A percentile compares a stretch with the other conserved stretches of the same genome.
phyloP scores from a whole-genome alignment of 495 filamentous ascomycete species.

The Friedmanniomyces endolithicus region DNA sequence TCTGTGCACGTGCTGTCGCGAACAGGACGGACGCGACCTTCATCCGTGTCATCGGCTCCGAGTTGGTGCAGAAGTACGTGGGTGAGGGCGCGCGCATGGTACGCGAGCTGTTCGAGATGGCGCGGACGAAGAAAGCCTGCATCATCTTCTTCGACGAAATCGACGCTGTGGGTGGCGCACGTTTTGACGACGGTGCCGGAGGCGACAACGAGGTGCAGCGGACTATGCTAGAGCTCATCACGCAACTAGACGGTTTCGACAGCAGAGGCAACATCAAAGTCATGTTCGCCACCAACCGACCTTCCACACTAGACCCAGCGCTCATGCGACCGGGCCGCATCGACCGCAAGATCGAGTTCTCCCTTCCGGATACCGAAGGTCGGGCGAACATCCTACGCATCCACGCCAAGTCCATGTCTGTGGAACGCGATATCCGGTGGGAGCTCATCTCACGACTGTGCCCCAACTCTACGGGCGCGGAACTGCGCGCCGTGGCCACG shows the following conservation, averaged over 20 bases:
- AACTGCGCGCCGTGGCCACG: constrained; percentile 91
- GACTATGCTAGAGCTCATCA: constrained; percentile 98
- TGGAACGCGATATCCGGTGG: constrained; percentile 97
- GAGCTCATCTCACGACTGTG: constrained; percentile 93
- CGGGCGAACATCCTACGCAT: constrained; percentile 95
- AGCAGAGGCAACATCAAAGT: constrained; percentile 98
- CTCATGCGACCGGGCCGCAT: constrained; percentile 96
- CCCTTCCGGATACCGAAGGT: constrained; percentile 88
- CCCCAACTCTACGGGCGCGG: constrained; percentile 92
- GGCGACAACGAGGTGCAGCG: constrained; percentile 99
- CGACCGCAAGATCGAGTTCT: constrained; percentile 98
- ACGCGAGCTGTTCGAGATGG: constrained; percentile 97
- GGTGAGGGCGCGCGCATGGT: constrained; percentile 98
- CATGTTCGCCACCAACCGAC: constrained; percentile 98
- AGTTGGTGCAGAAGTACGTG: constrained; percentile 97
- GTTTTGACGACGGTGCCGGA: constrained; percentile 94
- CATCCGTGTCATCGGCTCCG: constrained; percentile 93
- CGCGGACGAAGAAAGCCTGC: constrained; percentile 97
- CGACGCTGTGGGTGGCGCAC: constrained; percentile 93
- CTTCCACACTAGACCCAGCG: constrained; percentile 88
- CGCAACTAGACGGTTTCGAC: constrained; percentile 95
- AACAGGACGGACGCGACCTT: constrained; percentile 97
- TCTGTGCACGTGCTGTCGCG: constrained; percentile 91
- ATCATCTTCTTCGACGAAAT: constrained; percentile 99
- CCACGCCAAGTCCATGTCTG: constrained; percentile 98